These are phyloP conservation scores for Fagopyrum tataricum DNA, from an alignment of 148 eudicot species.

Conservation along the genomic window DNA sequence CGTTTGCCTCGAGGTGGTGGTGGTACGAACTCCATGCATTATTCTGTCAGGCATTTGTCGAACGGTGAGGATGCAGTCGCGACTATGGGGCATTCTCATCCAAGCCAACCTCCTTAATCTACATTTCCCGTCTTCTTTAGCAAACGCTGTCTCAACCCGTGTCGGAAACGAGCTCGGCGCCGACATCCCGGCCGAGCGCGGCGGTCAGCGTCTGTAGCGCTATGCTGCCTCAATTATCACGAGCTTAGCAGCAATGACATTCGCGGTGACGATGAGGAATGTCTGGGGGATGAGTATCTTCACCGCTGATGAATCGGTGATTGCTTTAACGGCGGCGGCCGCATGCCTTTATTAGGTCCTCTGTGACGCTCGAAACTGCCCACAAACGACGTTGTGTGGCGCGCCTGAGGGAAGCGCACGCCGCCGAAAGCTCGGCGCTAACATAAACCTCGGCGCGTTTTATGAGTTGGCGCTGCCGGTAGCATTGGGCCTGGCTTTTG, in stretches of 20 bases:
- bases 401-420: conserved; percentile 56
- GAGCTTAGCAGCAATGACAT: conserved; percentile 34
- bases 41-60: conserved; percentile 36
- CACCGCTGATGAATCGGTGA: conserved; percentile 29
- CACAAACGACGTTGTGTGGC: conserved; percentile 63
- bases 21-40: conserved; percentile 79
- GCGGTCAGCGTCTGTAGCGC: conserved; percentile 21
- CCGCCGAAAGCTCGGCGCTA: conserved; percentile 44
- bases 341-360: conserved; percentile 46
- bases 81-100: conserved; percentile 59
- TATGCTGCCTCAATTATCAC: conserved; percentile 32
- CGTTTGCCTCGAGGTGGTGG: conserved; percentile 78
- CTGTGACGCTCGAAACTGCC: conserved; percentile 73
- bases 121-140: conserved; percentile 58
- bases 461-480: conserved; percentile 51
- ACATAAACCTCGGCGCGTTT: conserved; percentile 49
- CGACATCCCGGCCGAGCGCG: conserved; percentile 33
- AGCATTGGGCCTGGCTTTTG: conserved; percentile 32
- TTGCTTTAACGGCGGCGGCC: conserved; percentile 34
- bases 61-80: conserved; percentile 46
- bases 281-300: conserved; percentile 48
- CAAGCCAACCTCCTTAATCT: conserved; percentile 58
- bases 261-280: conserved; percentile 29
- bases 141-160: conserved; percentile 44
- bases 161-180: conserved; percentile 69